Conservation (phyloP, 805 yeast species). For the Brettanomyces anomalus region DNA sequence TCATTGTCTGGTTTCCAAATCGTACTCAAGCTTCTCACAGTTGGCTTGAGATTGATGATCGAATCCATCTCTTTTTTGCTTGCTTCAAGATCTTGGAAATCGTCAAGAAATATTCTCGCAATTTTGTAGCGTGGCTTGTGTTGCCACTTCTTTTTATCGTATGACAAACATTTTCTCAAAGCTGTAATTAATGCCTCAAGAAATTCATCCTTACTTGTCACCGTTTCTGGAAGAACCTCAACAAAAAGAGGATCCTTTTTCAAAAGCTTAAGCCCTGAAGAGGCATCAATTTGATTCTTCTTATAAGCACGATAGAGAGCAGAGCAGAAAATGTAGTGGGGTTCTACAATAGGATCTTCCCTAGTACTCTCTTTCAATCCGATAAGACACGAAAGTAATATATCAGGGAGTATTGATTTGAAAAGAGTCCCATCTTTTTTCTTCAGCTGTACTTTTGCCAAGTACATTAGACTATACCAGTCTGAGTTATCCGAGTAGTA, state of each 20-base stretch:
- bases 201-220: conserved; percentile 23
- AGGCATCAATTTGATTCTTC: conserved; percentile 24
- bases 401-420: conserved; percentile 29
- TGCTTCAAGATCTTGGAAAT: conserved; percentile 37
- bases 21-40: conserved; percentile 62
- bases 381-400: conserved; percentile 35
- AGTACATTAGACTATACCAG: conserved; percentile 56
- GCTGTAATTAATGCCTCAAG: conserved; percentile 33
- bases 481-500: conserved; percentile 33
- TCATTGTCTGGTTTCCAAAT: conserved; percentile 94
- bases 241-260: conserved; percentile 27
- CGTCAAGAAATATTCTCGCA: conserved; percentile 52
- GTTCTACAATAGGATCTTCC: conserved; percentile 60
- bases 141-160: conserved; percentile 87
- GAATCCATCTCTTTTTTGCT: conserved; percentile 60
- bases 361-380: conserved; percentile 31
- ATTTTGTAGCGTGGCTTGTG: conserved; percentile 73
- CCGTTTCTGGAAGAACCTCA: conserved; percentile 6
- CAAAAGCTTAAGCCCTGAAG: conserved; percentile 32
- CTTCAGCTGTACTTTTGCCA: conserved; percentile 52
- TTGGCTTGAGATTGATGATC: conserved; percentile 56
- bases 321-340: conserved; percentile 61
- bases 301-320: conserved; percentile 47
- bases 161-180: conserved; percentile 36
- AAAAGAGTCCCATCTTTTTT: conserved; percentile 20